A percentile compares a stretch with the other conserved stretches of the same genome.
phyloP scores from a whole-genome alignment of 495 filamentous ascomycete species.

The Penicillium egyptiacum region DNA sequence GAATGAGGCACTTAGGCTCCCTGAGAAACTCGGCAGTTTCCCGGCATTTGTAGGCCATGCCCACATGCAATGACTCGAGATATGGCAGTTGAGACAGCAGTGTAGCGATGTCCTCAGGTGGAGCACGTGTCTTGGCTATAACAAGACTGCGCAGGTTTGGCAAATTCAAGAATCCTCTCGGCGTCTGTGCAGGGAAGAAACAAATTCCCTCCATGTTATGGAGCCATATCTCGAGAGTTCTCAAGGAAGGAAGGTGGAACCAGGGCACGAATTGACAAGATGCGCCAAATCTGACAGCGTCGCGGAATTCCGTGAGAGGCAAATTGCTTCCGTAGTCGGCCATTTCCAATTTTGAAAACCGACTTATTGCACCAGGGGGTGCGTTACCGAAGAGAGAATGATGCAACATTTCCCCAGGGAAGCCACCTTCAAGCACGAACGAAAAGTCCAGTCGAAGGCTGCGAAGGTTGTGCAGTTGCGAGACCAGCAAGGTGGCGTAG shows the following conservation, averaged over 20 bases:
- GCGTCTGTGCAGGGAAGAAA: not conserved
- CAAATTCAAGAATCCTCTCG: not conserved
- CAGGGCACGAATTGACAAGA: constrained; percentile 6
- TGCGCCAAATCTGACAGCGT: not conserved
- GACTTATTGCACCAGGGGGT: constrained; percentile 6
- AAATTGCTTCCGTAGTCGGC: constrained; percentile 17
- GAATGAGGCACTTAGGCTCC: not conserved
- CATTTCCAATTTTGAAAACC: constrained; percentile 1
- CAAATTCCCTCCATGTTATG: not conserved
- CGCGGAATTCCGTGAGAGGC: not conserved
- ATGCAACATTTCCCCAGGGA: constrained; percentile 9
- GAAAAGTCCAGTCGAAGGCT: constrained; percentile 10
- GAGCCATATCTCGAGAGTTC: constrained; percentile 9
- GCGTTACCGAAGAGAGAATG: constrained; percentile 12
- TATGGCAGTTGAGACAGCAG: not conserved
- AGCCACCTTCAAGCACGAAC: constrained; percentile 5
- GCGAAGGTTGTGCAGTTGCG: constrained; percentile 13
- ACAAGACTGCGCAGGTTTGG: not conserved
- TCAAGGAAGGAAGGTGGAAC: constrained; percentile 16
- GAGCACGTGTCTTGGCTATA: not conserved
- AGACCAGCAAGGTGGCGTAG: constrained; percentile 10
- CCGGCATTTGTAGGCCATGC: not conserved
- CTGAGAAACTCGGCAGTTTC: not conserved
- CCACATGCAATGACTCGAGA: not conserved
- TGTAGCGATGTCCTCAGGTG: not conserved